Conservation (phyloP, 148 eudicot genomes). For the Chenopodium quinoa region DNA sequence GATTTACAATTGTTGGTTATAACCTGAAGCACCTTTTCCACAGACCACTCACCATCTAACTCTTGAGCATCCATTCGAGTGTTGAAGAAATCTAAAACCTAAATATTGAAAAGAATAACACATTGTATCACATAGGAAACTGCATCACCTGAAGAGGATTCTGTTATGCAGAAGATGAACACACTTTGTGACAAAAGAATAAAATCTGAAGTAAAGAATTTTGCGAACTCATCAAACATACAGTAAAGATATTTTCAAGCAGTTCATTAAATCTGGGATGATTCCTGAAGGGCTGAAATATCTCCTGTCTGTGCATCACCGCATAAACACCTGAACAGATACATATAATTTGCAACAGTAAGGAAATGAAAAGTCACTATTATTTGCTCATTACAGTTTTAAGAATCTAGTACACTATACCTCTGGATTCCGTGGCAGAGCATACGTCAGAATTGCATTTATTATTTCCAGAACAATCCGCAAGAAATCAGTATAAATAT, state of each 20-base stretch:
- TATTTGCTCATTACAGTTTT: not conserved
- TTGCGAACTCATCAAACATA: slow-evolving; percentile 34
- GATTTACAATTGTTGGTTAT: slow-evolving; percentile 71
- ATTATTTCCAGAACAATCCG: slow-evolving; percentile 86
- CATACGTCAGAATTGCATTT: slow-evolving; percentile 82
- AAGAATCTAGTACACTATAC: slow-evolving; percentile 33
- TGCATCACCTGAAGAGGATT: not conserved
- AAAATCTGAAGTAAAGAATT: not conserved
- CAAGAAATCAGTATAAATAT: slow-evolving; percentile 86
- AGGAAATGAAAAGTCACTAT: not conserved
- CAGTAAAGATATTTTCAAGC: slow-evolving; percentile 87
- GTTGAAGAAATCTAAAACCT: slow-evolving; percentile 93
- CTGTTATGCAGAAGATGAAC: too few species aligned
- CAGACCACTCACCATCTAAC: slow-evolving; percentile 85
- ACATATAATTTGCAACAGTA: not conserved
- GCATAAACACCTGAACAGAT: slow-evolving; percentile 85
- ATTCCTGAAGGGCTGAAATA: slow-evolving; percentile 82
- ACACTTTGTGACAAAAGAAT: too few species aligned
- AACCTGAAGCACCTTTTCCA: slow-evolving; percentile 87
- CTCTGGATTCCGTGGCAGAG: slow-evolving; percentile 96
- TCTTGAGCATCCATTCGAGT: slow-evolving; percentile 88
- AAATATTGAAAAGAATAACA: slow-evolving; percentile 1
- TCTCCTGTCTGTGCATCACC: slow-evolving; percentile 93
- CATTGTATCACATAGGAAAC: not conserved
- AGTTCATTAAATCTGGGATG: slow-evolving; percentile 90